These are phyloP conservation scores for Phascolomyces articulosus DNA, from an alignment of 371 early-diverging fungal genomes.

Conservation along the genomic window DNA sequence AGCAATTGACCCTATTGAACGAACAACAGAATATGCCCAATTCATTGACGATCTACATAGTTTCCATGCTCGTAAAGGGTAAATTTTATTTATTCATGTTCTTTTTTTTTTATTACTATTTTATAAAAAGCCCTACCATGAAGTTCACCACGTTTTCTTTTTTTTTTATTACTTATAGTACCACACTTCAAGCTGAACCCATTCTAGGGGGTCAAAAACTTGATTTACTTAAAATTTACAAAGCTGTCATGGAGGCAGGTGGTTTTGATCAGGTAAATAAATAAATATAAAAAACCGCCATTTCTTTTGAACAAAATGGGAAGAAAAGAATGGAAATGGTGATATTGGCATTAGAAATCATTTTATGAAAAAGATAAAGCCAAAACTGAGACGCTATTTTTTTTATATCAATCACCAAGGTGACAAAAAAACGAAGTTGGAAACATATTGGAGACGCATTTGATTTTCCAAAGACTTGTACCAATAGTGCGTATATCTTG, in stretches of 20 bases:
- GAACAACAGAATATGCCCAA: constrained; percentile 70
- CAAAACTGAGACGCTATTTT: background rate
- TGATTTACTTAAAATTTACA: constrained; percentile 66
- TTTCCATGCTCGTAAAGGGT: constrained; percentile 78
- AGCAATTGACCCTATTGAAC: constrained; percentile 60
- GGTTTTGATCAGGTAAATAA: constrained; percentile 66
- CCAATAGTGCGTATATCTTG: constrained; percentile 81
- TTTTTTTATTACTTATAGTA: constrained; percentile 34
- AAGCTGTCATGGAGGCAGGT: constrained; percentile 64
- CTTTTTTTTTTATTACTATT: background rate
- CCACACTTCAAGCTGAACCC: constrained; percentile 67
- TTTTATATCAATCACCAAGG: constrained; percentile 33
- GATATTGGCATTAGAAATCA: too few species aligned
- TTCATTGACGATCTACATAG: constrained; percentile 73
- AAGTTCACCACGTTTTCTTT: too few species aligned
- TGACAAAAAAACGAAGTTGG: constrained; percentile 81
- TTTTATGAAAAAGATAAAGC: too few species aligned
- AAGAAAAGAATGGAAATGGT: too few species aligned
- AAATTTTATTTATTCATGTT: constrained; percentile 15
- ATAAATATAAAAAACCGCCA: background rate
- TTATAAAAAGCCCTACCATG: too few species aligned
- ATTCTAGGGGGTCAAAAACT: constrained; percentile 75
- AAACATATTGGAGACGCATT: constrained; percentile 75
- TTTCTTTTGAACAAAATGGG: too few species aligned
- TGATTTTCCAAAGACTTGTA: constrained; percentile 82